Percentiles rank a stretch among this genome's conserved stretches.
Conservation (phyloP, 805 yeast genomes). For the Candida arabinofermentans region DNA sequence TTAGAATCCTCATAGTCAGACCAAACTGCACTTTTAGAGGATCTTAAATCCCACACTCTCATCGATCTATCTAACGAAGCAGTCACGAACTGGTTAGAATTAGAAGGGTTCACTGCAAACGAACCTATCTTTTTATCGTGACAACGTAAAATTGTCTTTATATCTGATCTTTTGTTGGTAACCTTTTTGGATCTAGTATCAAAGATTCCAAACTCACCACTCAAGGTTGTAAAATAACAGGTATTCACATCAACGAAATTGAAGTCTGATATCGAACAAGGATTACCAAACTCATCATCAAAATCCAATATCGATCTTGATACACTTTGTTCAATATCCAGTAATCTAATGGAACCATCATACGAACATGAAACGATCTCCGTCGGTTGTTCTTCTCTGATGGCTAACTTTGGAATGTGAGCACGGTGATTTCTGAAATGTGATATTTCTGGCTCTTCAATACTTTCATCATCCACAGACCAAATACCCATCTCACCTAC, state of each 20-base stretch:
- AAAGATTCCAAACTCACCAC: conserved; percentile 73
- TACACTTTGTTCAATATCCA: conserved; percentile 60
- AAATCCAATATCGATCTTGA: conserved; percentile 60
- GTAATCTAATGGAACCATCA: conserved; percentile 78
- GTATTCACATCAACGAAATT: conserved; percentile 53
- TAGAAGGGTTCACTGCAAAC: conserved; percentile 70
- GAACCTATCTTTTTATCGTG: conserved; percentile 94
- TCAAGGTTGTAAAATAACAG: conserved; percentile 69
- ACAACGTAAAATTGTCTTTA: conserved; percentile 45
- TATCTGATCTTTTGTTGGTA: conserved; percentile 3
- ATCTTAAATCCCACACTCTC: conserved; percentile 83
- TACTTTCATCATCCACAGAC: conserved; percentile 54
- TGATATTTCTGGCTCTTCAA: conserved; percentile 49
- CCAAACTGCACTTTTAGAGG: conserved; percentile 45
- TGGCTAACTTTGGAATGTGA: conserved; percentile 51
- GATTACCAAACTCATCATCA: conserved; percentile 48
- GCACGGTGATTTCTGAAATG: conserved; percentile 73
- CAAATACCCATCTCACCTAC: conserved; percentile 85
- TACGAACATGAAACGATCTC: conserved; percentile 70
- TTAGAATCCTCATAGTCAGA: conserved; percentile 47
- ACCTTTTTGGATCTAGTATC: conserved; percentile 50
- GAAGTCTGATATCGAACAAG: conserved; percentile 73
- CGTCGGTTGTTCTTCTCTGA: conserved; percentile 47
- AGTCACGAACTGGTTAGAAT: conserved; percentile 66
- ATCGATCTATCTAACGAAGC: conserved; percentile 86